phyloP scores from a whole-genome alignment of 352 stramenopile genomes.

The Phytophthora idaei region DNA sequence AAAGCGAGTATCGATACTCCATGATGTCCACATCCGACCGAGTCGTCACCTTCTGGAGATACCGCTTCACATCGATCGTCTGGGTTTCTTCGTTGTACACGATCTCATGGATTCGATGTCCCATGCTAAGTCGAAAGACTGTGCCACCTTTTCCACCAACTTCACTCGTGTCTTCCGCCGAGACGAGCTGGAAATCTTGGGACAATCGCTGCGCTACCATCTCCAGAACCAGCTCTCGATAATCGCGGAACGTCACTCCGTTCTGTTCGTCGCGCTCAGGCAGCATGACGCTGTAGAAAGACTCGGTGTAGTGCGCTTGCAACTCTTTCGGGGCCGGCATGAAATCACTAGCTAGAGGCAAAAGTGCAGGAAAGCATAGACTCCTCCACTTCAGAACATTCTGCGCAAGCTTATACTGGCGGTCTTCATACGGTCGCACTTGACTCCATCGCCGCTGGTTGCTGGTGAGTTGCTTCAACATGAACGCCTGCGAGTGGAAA shows the following conservation, averaged over 20 bases:
- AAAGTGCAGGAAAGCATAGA: constrained; percentile 95
- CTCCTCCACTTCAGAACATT: constrained; percentile 97
- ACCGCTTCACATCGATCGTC: constrained; percentile 88
- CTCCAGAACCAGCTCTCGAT: constrained; percentile 82
- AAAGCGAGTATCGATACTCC: constrained; percentile 86
- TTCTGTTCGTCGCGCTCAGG: constrained; percentile 73
- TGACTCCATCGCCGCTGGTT: constrained; percentile 98
- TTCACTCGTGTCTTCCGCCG: constrained; percentile 46
- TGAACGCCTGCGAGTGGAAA: constrained; percentile 77
- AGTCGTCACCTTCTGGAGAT: constrained; percentile 69
- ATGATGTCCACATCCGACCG: constrained; percentile 78
- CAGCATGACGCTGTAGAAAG: constrained; percentile 87
- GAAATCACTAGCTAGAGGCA: constrained; percentile 93
- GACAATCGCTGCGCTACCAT: constrained; percentile 87
- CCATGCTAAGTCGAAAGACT: constrained; percentile 84
- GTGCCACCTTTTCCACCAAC: constrained; percentile 34
- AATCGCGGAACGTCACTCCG: constrained; percentile 68
- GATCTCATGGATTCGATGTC: constrained; percentile 88
- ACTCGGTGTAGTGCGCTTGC: constrained; percentile 81
- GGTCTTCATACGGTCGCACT: constrained; percentile 77
- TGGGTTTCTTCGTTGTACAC: constrained; percentile 87
- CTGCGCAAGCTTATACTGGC: constrained; percentile 66
- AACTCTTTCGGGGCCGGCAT: constrained; percentile 82
- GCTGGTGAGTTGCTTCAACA: constrained; percentile 83
- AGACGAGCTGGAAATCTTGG: constrained; percentile 90